Base-by-base conservation (phyloP, 2,329 filamentous ascomycete genomes). In the Lachnellula occidentalis region DNA sequence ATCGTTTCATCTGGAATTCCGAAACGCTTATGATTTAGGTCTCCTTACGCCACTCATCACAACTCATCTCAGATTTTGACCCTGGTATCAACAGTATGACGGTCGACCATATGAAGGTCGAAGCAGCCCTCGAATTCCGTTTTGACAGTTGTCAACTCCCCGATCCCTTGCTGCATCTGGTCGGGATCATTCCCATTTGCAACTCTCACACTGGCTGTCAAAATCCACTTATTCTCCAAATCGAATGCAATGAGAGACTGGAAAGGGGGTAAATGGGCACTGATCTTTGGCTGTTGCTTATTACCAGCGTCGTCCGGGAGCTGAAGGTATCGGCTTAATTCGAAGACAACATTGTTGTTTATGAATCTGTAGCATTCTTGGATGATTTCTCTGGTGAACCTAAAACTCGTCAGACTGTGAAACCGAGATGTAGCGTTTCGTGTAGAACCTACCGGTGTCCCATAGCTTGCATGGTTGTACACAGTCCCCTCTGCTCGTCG, bases 111-210 rank as follows among this genome's bases (percentile, higher is more conserved):
- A 54, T 73, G 72, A 60, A 83, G 80, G 36, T 78, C 74, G 57
- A 83, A 79, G 0, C 77, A 74, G 0, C 78, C 77, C 2, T 75
- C 72, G 6, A 83, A 70, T 50, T 80, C 75, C 12, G 68, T 69
- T 34, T 74, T 72, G 1, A 78, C 68, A 1, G 67, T 71, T 17
- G 76, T 59, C 5, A 86, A 69, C 58, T 76, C 73, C n/a, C 79
- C 78, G 41, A 78, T 75, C 0, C 74, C 80, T 60, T 80, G 77
- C 45, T 77, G 73, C 31, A 84, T 74, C 63, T 81, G 79, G 5
- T 62, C 63, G 0, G 80, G 81, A 50, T 79, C 77, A 59, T 75
- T 79, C 51, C 82, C 80, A 55, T 83, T 79, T 7, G 76, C 60
- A 2, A 83, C 79, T 49, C 80, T 73, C 2, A 75, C 69, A 55